Base-by-base conservation (phyloP, 108 stramenopile genomes). In the Parietichytrium sp. region DNA sequence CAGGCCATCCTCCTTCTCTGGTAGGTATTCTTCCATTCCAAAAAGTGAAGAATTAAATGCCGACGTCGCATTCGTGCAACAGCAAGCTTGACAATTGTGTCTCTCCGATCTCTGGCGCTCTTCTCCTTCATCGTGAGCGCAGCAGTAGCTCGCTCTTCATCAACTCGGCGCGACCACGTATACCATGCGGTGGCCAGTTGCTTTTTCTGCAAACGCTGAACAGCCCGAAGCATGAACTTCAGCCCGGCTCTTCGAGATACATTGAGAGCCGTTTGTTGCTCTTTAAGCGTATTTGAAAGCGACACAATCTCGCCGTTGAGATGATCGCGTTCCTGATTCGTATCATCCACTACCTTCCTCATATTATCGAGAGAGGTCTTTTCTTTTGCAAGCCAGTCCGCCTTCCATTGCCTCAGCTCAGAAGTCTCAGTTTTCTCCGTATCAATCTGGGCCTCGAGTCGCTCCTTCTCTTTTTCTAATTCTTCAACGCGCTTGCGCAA, bases 331-430 rank as follows among this genome's bases (percentile, higher is more conserved):
- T 72, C 61, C 4, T n/a, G 38, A 27, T 16, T 13, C 33, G 61
- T 45, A 33, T 72, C 61, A 27, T 72, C 38, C 20, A 72, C 23
- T 25, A 42, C 61, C n/a, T 25, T 42, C 29, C 61, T 33, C n/a
- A 72, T n/a, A 10, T 33, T 42, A 15, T 45, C 61, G 15, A 72
- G 42, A 12, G 61, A 72, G 10, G 36, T 42, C 20, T 72, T 33
- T 25, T 72, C 61, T 6, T 45, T 23, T 45, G 20, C 61, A 10
- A 72, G 61, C 10, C 45, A 42, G 38, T 72, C 38, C 42, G 36
- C 38, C 42, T 72, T 72, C 61, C 61, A 72, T n/a, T 25, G 61
- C 16, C 36, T 25, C 10, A 72, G 61, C 20, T 72, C 61, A 20
- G 61, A 16, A n/a, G 36, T 72, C n/a, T 33, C 1, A 27, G 33